Evolutionary conservation across 495 filamentous ascomycete species (phyloP), one percentile per base, ranked within the genome.

Genomic region (Aspergillus taichungensis): DNA sequence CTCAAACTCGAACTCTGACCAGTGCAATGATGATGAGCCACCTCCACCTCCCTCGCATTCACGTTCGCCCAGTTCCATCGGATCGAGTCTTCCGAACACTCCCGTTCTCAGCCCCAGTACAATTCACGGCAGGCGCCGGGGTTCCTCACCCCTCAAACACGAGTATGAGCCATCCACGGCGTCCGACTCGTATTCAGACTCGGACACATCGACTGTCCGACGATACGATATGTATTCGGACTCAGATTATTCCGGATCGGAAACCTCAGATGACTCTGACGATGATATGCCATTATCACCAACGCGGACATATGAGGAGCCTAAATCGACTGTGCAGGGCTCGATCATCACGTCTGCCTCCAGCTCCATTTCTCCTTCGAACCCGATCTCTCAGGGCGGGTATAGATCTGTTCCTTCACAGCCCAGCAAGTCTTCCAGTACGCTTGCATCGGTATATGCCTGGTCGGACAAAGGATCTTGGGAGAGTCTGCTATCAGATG

Each of bases 141-240:
- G 82, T 24, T 97, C 94, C 5, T 97, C 94, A 7, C 94, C 94
- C 7, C 72, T 99, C 46, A 99, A 99, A 64, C 92, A 96, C 55
- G 89, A 99, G 67, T 99, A 95, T 55, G 85, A 88, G 51, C 94
- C 94, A 3, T 97, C 92, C 1, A 90, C 87, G 34, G 79, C 78
- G 41, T 85, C 85, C 2, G 73, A 77, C 27, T 66, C 66, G 8
- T 72, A 68, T 32, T 74, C 74, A 0, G 71, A 68, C 39, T 75
- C 74, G 0, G 72, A 76, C 28, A 60, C 68, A n/a, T 76, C 70
- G 6, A 75, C 69, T 31, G 70, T 75, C 37, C 66, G 72, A 18
- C 72, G 60, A 34, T 71, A 76, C 47, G 65, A 69, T 37, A 59
- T 63, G 34, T 67, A 68, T 29, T 76, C 70, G 4, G 63, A 67